Base-by-base conservation (phyloP, 2,329 filamentous ascomycete genomes). In the Penicillium sp. region DNA sequence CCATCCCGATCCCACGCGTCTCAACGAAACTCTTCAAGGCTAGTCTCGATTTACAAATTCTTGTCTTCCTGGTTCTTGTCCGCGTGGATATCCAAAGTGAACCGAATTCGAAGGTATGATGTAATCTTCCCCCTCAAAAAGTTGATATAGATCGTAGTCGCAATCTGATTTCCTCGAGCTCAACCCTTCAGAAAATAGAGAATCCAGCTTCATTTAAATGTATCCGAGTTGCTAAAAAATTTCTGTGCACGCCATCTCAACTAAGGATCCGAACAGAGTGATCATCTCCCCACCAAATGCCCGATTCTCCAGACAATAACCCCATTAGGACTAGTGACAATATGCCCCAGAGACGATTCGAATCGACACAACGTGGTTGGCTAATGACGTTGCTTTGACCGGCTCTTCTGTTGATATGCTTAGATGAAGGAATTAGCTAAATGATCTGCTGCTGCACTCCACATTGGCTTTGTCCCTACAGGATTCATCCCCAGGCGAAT, bases 231-330 rank as follows among this genome's bases (percentile, higher is more conserved):
- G 18, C 4, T 2, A 3, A 26, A 20, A 20, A 3, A 16, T 10
- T 14, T 20, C 14, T n/a, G 14, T 13, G 9, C n/a, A 6, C 18
- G 13, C 14, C 31, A 40, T 50, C 6, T 14, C 29, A 32, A 50
- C 9, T 42, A 20, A 29, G n/a, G 16, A 48, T 50, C 37, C 48
- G 48, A 44, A 18, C 38, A 24, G 20, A 44, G 3, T 11, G 38
- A 43, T 44, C 11, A 6, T 37, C 40, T 37, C 51, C 53, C 60
- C 61, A 60, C 59, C 38, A 20, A 34, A 42, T 44, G 40, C 50
- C 47, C 46, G 24, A 20, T 53, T 65, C 64, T 65, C 64, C 54
- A 56, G 61, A 58, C n/a, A 63, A 43, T 65, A n/a, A 57, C 64
- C 48, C 11, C 38, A 59, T 65, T 53, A 31, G 64, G 63, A 60